Conservation (phyloP, 331 rosid species). For the Quercus phellos region DNA sequence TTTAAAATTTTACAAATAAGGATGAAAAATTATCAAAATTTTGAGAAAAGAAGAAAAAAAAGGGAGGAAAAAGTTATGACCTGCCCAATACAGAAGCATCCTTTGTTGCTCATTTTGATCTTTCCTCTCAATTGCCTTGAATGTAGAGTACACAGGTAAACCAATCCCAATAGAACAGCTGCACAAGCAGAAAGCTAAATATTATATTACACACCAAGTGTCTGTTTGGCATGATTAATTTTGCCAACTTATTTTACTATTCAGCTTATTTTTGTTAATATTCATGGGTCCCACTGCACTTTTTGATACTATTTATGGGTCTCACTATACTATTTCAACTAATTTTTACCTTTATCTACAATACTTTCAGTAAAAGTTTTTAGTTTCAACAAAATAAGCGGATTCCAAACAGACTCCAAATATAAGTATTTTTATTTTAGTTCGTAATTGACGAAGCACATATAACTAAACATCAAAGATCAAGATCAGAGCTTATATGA, state of each 20-base stretch:
- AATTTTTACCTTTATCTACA: no score
- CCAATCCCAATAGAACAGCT: slow-evolving; percentile 85
- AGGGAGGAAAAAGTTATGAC: slow-evolving; percentile 19
- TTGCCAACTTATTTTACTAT: no score
- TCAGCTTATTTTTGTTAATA: no score
- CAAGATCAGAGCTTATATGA: background rate
- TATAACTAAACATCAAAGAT: background rate
- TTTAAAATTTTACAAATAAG: background rate
- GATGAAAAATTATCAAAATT: background rate
- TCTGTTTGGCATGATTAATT: no score
- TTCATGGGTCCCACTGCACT: no score
- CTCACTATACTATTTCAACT: no score
- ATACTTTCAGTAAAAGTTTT: no score
- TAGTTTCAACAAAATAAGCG: no score
- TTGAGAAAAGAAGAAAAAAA: background rate
- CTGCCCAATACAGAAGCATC: slow-evolving; percentile 95
- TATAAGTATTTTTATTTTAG: background rate
- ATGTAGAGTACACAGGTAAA: slow-evolving; percentile 83
- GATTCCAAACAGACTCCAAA: background rate
- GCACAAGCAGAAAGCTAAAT: slow-evolving; percentile 11
- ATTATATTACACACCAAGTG: background rate
- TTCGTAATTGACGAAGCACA: background rate
- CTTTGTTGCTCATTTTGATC: slow-evolving; percentile 62
- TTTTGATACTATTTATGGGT: no score
- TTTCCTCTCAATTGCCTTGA: slow-evolving; percentile 79